phyloP scores from a whole-genome alignment of 441 rosid genomes.

The Jatropha podagrica region DNA sequence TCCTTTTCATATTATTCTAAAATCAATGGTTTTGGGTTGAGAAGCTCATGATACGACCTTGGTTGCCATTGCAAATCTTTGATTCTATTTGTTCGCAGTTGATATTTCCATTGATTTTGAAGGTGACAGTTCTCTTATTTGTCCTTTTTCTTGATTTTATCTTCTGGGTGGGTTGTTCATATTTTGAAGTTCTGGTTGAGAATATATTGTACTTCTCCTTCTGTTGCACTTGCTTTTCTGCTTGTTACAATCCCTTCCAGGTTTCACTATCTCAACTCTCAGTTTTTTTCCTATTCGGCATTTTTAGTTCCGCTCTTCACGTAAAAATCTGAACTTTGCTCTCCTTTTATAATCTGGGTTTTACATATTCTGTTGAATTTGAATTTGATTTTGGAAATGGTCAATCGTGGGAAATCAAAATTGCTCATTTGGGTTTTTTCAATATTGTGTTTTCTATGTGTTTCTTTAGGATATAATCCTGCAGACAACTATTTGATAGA shows the following conservation, averaged over 20 bases:
- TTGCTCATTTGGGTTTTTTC: slow-evolving; percentile 37
- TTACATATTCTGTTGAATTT: background rate
- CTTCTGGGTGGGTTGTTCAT: slow-evolving; percentile 9
- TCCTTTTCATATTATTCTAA: background rate
- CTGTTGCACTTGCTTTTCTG: too few species aligned
- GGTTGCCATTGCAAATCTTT: background rate
- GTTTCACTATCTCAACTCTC: background rate
- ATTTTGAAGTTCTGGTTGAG: background rate
- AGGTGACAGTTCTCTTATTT: slow-evolving; percentile 15
- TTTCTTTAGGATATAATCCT: slow-evolving; percentile 48
- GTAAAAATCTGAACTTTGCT: slow-evolving; percentile 1
- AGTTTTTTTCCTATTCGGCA: background rate
- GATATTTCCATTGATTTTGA: slow-evolving; percentile 16
- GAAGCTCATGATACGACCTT: background rate
- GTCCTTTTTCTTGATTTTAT: background rate
- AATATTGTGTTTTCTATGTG: slow-evolving; percentile 28
- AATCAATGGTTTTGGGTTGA: background rate
- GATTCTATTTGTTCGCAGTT: background rate
- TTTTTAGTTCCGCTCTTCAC: background rate
- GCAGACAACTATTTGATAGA: slow-evolving; percentile 54
- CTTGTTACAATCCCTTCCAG: background rate
- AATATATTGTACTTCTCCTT: too few species aligned
- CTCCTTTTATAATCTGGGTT: slow-evolving; percentile 5
- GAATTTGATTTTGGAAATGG: slow-evolving; percentile 33
- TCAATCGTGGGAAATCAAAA: slow-evolving; percentile 22